A percentile compares a stretch with the other conserved stretches of the same genome.
phyloP scores from a whole-genome alignment of 106 monocot species.

The Agapanthus africanus region DNA sequence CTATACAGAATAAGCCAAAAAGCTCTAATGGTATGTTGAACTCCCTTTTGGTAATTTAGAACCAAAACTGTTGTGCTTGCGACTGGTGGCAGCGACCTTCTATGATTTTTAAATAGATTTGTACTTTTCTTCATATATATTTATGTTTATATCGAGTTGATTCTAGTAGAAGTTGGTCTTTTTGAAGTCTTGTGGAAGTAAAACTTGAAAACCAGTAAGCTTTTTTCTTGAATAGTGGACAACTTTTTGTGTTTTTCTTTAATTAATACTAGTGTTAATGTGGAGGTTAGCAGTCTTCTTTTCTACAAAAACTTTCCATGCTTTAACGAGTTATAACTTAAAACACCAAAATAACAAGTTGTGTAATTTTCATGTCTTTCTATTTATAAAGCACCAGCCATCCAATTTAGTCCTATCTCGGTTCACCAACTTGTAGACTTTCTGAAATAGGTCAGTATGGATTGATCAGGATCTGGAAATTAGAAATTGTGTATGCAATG shows the following conservation, averaged over 20 bases:
- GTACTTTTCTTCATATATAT: background rate
- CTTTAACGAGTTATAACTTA: background rate
- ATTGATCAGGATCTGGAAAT: background rate
- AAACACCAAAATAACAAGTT: background rate
- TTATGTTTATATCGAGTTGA: background rate
- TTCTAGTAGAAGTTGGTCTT: background rate
- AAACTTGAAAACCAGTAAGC: background rate
- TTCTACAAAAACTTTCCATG: background rate
- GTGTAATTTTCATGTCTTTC: background rate
- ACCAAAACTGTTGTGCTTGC: background rate
- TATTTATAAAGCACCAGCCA: background rate
- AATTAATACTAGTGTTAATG: background rate
- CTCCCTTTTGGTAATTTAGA: background rate
- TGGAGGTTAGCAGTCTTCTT: background rate
- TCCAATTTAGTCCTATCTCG: background rate
- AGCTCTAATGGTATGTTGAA: conserved; percentile 41
- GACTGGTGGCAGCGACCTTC: background rate
- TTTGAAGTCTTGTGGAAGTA: background rate
- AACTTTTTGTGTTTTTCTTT: background rate
- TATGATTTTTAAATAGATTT: background rate
- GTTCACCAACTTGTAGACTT: background rate
- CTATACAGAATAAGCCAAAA: conserved; percentile 71
- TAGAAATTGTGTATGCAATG: background rate
- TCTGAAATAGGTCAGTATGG: background rate
- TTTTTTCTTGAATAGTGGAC: background rate